Percentiles rank a stretch among this genome's conserved stretches.
Evolutionary conservation across 2,329 filamentous ascomycete species (phyloP).

Genomic region (Hypomyces perniciosus): DNA sequence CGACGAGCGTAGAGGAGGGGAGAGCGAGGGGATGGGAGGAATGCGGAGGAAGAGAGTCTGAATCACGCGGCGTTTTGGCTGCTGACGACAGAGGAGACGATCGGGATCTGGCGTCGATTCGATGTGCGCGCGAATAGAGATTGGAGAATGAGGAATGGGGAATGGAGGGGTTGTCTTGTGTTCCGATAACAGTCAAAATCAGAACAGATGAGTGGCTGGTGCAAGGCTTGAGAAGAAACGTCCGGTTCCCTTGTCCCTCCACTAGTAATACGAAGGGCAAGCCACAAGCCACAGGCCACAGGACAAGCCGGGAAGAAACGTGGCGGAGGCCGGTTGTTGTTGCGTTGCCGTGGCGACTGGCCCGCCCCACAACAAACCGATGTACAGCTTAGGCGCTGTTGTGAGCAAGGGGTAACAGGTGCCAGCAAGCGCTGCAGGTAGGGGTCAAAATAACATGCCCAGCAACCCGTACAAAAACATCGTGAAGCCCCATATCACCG

Average conservation of each 20-base stretch:
- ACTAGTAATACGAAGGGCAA: neutral
- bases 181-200: neutral
- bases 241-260: neutral
- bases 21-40: neutral
- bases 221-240: neutral
- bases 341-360: slow-evolving; percentile 20
- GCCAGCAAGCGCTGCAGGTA: neutral
- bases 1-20: neutral
- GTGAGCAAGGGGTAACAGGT: slow-evolving; percentile 9
- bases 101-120: neutral
- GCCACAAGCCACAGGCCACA: slow-evolving; percentile 10
- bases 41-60: neutral
- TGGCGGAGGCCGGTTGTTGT: slow-evolving; percentile 11
- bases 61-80: no score
- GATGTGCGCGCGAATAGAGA: neutral
- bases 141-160: no score
- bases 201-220: neutral
- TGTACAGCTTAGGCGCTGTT: slow-evolving; percentile 10
- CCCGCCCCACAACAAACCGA: slow-evolving; percentile 16
- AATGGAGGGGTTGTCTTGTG: neutral
- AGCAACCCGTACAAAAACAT: slow-evolving; percentile 27
- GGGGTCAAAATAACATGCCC: slow-evolving; percentile 21
- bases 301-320: neutral
- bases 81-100: neutral
- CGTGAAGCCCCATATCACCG: slow-evolving; percentile 17